A percentile compares a stretch with the other conserved stretches of the same genome.
Conservation (phyloP, 192 early-diverging fungal species). For the Geosiphon pyriformis region DNA sequence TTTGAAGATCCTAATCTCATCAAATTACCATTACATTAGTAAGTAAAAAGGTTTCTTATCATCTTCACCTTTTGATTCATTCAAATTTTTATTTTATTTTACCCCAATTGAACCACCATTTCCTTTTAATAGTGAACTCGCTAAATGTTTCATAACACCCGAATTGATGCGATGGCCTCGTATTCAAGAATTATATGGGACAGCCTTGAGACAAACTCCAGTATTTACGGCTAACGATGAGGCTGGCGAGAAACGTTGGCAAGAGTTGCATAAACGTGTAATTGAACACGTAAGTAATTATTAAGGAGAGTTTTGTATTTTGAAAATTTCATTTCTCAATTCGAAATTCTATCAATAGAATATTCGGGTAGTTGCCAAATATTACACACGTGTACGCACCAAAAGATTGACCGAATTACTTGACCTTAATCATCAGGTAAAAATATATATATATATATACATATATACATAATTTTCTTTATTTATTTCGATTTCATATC, state of each 20-base stretch:
- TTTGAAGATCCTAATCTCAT: constrained; percentile 73
- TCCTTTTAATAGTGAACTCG: constrained; percentile 56
- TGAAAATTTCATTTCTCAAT: neutral
- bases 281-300: constrained; percentile 79
- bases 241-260: constrained; percentile 72
- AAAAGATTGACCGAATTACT: constrained; percentile 85
- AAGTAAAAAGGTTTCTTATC: constrained; percentile 20
- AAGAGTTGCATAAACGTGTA: constrained; percentile 85
- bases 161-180: constrained; percentile 96
- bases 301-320: neutral
- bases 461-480: no score
- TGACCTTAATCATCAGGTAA: constrained; percentile 70
- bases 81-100: neutral
- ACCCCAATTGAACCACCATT: neutral
- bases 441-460: neutral
- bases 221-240: constrained; percentile 71
- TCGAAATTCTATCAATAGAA: constrained; percentile 46
- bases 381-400: constrained; percentile 85
- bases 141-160: constrained; percentile 82
- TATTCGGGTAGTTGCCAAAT: constrained; percentile 93
- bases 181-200: constrained; percentile 86
- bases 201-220: constrained; percentile 62
- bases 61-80: neutral
- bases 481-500: no score
- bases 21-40: constrained; percentile 72